Evolutionary conservation across 176 grass and related monocot species (phyloP), one percentile per base, ranked within the genome.

Genomic region (Lolium rigidum): DNA sequence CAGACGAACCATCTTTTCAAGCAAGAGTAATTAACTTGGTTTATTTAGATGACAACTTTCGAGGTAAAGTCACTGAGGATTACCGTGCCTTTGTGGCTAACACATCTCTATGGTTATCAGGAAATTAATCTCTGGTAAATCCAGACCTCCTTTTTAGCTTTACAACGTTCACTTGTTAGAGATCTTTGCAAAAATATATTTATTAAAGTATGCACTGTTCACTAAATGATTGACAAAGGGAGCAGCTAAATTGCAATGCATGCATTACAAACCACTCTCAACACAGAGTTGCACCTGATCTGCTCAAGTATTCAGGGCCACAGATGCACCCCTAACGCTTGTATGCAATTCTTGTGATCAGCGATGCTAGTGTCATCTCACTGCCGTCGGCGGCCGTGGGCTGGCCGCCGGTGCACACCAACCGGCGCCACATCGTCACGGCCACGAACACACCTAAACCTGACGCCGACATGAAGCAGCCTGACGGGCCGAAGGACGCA

Each of bases 371-470:
- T n/a, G 62, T 24, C 2, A 57, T 55, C 10, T 48, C 85, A 48
- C 13, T 80, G 55, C 70, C 73, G 20, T 52, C 87, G 3, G 8
- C 91, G 0, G 13, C 83, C 0, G 64, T 94, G 1, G 96, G 96
- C 24, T 95, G 96, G 96, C 96, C 96, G 1, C 96, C 96, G 0
- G 76, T 98, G 56, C 80, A 87, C 65, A 69, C 88, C 21, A 82
- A 83, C 48, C 44, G 96, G 26, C 92, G 86, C 68, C 92, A 91
- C 56, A 76, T 98, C 16, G 75, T 80, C 10, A 77, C 60, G 15
- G 1, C 80, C 4, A 76, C 77, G 62, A 79, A 83, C 1, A 25
- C 28, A 37, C 39, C 26, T 0, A 95, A 89, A 82, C 22, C 83
- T 0, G 26, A 46, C 1, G n/a, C 22, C 8, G 20, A 26, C 1